Base-by-base conservation (phyloP, 805 yeast species). In the Metschnikowia bowlesiae region DNA sequence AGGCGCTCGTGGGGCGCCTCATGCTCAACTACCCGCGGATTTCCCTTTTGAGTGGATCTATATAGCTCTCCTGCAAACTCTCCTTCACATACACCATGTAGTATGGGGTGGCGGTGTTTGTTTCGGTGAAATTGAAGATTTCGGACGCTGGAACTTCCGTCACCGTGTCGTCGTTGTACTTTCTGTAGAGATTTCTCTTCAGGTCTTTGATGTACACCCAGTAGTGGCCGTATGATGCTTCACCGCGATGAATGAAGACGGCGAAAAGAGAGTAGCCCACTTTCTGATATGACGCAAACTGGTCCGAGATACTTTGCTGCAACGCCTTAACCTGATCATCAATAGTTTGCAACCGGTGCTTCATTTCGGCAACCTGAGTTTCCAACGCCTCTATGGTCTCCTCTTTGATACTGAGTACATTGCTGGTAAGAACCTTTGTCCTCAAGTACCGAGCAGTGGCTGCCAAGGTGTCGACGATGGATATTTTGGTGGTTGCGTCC, bases 161-260 rank as follows among this genome's bases (percentile, higher is more conserved):
- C n/a, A 94, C 96, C n/a, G 78, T 76, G 61, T 94, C 98, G 70
- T 94, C 99, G 62, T 94, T 94, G 67, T 94, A 94, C 71, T 89
- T 91, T 53, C 97, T 75, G 80, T 83, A 94, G 18, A 87, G 70
- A 30, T 80, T 77, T 16, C 76, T 74, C 54, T 77, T 77, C 2
- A 83, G 80, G 66, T 94, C 98, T 52, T 80, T 82, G 54, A 94
- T 91, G 64, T 92, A 94, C 14, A 92, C 81, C 97, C 98, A 94
- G 67, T 94, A 94, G 67, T 94, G 99, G 2, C 99, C 99, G 62
- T 88, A 92, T 46, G 89, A 84, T 0, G 97, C 98, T 61, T 90
- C 95, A 6, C 99, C 99, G 46, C 97, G 75, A 66, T 94, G 99
- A 44, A 94, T 89, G 63, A 94, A 94, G 6, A 92, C 84, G 0